Evolutionary conservation across 75 land plant genomes (phyloP).

Genomic region (Picea sitchensis): DNA sequence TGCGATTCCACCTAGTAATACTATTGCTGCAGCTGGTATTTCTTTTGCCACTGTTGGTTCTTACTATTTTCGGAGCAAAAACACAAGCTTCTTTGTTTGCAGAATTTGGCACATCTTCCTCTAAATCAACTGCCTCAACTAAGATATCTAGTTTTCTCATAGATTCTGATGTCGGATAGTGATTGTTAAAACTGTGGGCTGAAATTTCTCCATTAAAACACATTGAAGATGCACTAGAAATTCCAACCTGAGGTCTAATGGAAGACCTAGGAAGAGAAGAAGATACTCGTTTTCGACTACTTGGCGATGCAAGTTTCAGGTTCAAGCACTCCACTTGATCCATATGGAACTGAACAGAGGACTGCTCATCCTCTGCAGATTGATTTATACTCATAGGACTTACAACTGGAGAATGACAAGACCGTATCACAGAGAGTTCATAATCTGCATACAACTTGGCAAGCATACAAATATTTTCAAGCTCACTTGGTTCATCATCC

Average conservation of each 20-base stretch:
- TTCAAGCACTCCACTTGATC: slow-evolving; percentile 2
- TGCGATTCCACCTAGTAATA: neutral
- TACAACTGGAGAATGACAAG: neutral
- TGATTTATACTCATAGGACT: neutral
- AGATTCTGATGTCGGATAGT: neutral
- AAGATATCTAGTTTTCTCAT: neutral
- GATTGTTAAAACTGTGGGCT: neutral
- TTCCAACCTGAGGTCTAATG: neutral
- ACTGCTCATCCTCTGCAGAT: neutral
- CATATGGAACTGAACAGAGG: neutral
- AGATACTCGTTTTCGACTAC: neutral
- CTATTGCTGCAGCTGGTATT: neutral
- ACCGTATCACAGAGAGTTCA: neutral
- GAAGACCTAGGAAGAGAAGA: neutral
- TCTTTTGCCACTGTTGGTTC: neutral
- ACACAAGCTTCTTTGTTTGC: neutral
- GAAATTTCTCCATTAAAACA: neutral
- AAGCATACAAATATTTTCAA: slow-evolving; percentile 53
- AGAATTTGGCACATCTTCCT: neutral
- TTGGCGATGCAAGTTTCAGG: neutral
- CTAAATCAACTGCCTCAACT: neutral
- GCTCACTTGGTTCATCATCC: slow-evolving; percentile 41
- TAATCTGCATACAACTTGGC: slow-evolving; percentile 29
- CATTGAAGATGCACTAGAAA: neutral
- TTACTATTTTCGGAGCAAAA: neutral